Conservation (phyloP, 1,139 yeast genomes). For the Hansenula sp. region DNA sequence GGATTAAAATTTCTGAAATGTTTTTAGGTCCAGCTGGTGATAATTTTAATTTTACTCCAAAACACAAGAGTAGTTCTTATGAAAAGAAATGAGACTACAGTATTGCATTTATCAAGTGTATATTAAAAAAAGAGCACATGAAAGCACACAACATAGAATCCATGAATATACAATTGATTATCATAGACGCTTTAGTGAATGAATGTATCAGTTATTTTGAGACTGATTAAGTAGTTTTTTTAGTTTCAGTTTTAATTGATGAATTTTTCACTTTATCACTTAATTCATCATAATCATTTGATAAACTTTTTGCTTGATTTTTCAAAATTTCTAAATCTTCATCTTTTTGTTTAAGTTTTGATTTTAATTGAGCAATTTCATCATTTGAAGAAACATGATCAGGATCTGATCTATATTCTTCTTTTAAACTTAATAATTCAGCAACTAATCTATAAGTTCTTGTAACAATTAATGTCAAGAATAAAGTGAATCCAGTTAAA, state of each 20-base stretch:
- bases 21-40: conserved; percentile 83
- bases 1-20: conserved; percentile 97
- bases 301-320: conserved; percentile 64
- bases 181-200: too few relatives aligned
- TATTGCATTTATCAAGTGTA: not conserved
- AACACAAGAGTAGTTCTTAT: conserved; percentile 88
- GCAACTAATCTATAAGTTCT: conserved; percentile 84
- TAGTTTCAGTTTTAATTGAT: not conserved
- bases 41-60: conserved; percentile 77
- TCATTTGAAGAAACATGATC: conserved; percentile 18
- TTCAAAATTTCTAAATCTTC: conserved; percentile 61
- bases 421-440: conserved; percentile 67
- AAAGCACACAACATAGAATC: too few relatives aligned
- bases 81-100: conserved; percentile 23
- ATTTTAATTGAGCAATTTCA: conserved; percentile 46
- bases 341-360: conserved; percentile 55
- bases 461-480: conserved; percentile 77
- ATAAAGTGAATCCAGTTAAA: conserved; percentile 91
- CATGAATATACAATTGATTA: too few relatives aligned
- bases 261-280: conserved; percentile 23
- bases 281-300: conserved; percentile 57
- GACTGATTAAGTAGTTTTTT: not conserved
- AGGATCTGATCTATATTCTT: conserved; percentile 28
- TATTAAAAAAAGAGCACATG: not conserved
- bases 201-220: too few relatives aligned